Conservation (phyloP, 192 early-diverging fungal species). For the Umbelopsis vinacea region DNA sequence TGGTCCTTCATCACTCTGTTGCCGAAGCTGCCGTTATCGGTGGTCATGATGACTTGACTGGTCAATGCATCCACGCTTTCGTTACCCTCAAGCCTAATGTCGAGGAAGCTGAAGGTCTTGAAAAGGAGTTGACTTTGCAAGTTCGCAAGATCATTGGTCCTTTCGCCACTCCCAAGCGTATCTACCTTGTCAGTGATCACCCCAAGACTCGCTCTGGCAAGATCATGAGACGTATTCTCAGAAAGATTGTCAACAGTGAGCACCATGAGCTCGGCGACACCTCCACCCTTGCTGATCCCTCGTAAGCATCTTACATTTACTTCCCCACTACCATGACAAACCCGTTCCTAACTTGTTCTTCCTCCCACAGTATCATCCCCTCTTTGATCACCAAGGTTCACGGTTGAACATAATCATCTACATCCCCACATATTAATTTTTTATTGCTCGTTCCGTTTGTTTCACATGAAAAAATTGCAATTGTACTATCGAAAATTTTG, state of each 20-base stretch:
- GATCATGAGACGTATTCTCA: conserved; percentile 94
- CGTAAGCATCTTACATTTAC: neutral
- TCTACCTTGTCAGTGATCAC: conserved; percentile 86
- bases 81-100: conserved; percentile 75
- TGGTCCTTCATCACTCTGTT: conserved; percentile 80
- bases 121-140: conserved; percentile 70
- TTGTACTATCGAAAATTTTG: no score
- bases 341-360: no score
- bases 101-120: conserved; percentile 50
- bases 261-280: conserved; percentile 86
- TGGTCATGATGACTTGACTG: conserved; percentile 87
- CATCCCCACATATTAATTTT: neutral
- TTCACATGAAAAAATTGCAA: neutral
- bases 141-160: conserved; percentile 92
- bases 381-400: conserved; percentile 30
- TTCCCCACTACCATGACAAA: no score
- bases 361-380: neutral
- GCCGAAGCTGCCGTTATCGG: conserved; percentile 95
- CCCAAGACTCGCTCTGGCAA: conserved; percentile 97
- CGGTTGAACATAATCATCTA: neutral
- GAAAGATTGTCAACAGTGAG: conserved; percentile 91
- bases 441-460: neutral
- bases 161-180: conserved; percentile 89
- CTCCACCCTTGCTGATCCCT: conserved; percentile 84
- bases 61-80: conserved; percentile 89